Conservation (phyloP, 2,329 filamentous ascomycete species). For the Neonectria punicea region DNA sequence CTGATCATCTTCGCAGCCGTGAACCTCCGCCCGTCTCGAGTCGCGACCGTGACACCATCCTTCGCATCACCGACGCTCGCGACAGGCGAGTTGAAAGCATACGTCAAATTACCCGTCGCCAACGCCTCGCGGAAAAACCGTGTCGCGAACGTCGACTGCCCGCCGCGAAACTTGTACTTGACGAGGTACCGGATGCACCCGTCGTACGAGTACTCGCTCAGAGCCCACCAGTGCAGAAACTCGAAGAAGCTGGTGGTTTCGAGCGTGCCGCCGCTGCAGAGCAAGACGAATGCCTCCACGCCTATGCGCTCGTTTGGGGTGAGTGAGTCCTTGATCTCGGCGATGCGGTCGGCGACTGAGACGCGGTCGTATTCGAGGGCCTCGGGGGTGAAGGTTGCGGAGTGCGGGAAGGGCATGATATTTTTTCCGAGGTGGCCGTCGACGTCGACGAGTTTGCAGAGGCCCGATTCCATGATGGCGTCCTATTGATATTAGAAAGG, state of each 20-base stretch:
- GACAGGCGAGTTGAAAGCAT: slow-evolving; percentile 54
- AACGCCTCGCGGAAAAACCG: slow-evolving; percentile 57
- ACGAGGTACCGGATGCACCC: slow-evolving; percentile 53
- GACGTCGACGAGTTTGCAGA: slow-evolving; percentile 58
- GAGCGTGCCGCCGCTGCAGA: slow-evolving; percentile 55
- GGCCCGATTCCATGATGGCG: slow-evolving; percentile 44
- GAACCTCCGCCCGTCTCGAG: slow-evolving; percentile 45
- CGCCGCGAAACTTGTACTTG: slow-evolving; percentile 54
- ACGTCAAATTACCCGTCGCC: slow-evolving; percentile 50
- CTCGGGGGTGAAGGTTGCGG: slow-evolving; percentile 46
- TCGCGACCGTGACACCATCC: slow-evolving; percentile 46
- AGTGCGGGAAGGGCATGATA: slow-evolving; percentile 54
- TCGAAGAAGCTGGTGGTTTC: slow-evolving; percentile 58
- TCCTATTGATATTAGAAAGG: slow-evolving; percentile 28
- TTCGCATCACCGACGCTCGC: slow-evolving; percentile 45
- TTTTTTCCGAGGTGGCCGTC: slow-evolving; percentile 53
- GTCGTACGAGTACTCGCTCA: slow-evolving; percentile 53
- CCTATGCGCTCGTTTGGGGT: slow-evolving; percentile 53
- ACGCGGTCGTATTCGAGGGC: slow-evolving; percentile 51
- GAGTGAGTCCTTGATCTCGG: slow-evolving; percentile 51
- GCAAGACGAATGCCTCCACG: slow-evolving; percentile 54
- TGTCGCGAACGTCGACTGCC: slow-evolving; percentile 58
- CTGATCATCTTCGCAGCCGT: slow-evolving; percentile 50
- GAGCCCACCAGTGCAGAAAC: slow-evolving; percentile 60
- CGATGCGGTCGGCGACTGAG: slow-evolving; percentile 55